phyloP scores from a whole-genome alignment of 2,329 filamentous ascomycete species.

The Phoma sp. region DNA sequence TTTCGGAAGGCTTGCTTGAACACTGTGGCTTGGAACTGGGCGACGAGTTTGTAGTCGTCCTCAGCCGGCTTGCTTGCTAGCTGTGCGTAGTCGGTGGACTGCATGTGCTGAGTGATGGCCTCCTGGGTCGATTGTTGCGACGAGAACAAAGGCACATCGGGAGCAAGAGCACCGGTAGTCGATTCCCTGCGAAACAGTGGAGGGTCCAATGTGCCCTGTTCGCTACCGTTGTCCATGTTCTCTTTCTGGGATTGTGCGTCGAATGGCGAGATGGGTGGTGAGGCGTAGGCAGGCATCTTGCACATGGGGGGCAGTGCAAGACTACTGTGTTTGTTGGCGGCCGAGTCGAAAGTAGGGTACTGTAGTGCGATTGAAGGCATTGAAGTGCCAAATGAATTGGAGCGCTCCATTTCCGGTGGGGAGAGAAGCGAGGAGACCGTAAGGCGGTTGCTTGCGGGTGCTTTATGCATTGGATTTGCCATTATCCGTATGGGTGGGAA shows the following conservation, averaged over 20 bases:
- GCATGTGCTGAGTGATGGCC: constrained; percentile 46
- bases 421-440: constrained; percentile 50
- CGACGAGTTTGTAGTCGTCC: constrained; percentile 47
- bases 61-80: constrained; percentile 42
- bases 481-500: constrained; percentile 20
- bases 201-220: constrained; percentile 42
- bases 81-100: constrained; percentile 36
- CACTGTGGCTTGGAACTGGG: constrained; percentile 44
- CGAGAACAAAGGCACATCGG: constrained; percentile 44
- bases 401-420: constrained; percentile 50
- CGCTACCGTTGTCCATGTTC: constrained; percentile 40
- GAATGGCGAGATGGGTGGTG: constrained; percentile 50
- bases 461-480: constrained; percentile 38
- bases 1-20: constrained; percentile 46
- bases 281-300: constrained; percentile 43
- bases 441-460: constrained; percentile 40
- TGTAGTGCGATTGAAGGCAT: constrained; percentile 28
- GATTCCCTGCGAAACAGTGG: constrained; percentile 40
- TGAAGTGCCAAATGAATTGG: constrained; percentile 49
- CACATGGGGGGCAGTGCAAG: constrained; percentile 18
- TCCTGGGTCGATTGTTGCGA: constrained; percentile 26
- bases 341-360: constrained; percentile 19
- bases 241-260: constrained; percentile 46
- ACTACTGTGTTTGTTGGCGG: constrained; percentile 24
- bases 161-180: constrained; percentile 32